Percentiles rank a stretch among this genome's conserved stretches.
Evolutionary conservation across 2,329 filamentous ascomycete species (phyloP).

Genomic region (Lachnellula subtilissima): DNA sequence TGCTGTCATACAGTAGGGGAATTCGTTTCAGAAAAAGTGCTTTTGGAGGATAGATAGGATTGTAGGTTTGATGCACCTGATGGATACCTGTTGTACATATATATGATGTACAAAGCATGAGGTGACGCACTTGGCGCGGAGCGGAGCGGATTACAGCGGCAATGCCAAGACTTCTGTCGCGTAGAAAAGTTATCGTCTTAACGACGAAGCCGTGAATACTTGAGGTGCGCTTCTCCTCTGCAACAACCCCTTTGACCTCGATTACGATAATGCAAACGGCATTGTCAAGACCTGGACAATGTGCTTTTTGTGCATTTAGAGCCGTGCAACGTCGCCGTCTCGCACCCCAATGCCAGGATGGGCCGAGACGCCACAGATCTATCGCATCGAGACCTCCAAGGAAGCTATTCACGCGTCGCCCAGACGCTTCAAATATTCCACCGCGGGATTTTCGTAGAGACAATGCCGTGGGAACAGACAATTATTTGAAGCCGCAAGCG

Average conservation of each 20-base stretch:
- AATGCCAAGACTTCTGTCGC: neutral
- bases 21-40: neutral
- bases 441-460: neutral
- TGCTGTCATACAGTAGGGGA: slow-evolving; percentile 2
- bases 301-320: slow-evolving; percentile 38
- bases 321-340: slow-evolving; percentile 25
- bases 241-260: neutral
- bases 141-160: neutral
- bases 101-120: neutral
- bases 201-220: too few relatives aligned
- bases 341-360: slow-evolving; percentile 14
- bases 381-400: neutral
- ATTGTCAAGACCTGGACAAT: slow-evolving; percentile 33
- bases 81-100: too few relatives aligned
- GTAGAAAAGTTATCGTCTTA: neutral
- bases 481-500: neutral
- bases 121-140: neutral
- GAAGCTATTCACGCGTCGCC: neutral
- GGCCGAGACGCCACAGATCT: slow-evolving; percentile 1
- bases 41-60: neutral
- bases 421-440: neutral
- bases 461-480: neutral
- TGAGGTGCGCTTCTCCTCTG: too few relatives aligned
- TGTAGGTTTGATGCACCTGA: neutral
- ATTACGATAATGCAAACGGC: slow-evolving; percentile 37